Conservation (phyloP, 2,329 filamentous ascomycete genomes). For the Hypoxylon sp. region DNA sequence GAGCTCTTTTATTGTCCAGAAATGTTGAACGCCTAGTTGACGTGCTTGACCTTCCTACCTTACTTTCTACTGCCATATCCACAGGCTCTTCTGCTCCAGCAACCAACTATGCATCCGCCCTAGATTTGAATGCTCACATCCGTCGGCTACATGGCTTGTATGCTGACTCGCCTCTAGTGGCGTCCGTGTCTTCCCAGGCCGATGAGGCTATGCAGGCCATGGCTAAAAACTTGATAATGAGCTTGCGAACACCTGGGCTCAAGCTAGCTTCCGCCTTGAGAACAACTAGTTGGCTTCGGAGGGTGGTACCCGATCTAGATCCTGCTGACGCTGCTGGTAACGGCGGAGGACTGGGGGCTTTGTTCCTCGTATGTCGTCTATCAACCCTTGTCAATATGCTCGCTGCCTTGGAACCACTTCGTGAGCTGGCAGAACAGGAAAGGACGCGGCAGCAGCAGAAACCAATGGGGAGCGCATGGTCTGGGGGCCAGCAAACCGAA, state of each 20-base stretch:
- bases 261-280: conserved; percentile 92
- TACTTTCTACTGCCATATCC: conserved; percentile 85
- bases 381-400: conserved; percentile 84
- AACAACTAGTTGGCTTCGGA: conserved; percentile 90
- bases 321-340: conserved; percentile 52
- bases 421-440: conserved; percentile 92
- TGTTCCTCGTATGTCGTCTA: conserved; percentile 90
- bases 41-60: conserved; percentile 87
- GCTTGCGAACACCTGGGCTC: conserved; percentile 81
- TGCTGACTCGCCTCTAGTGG: conserved; percentile 81
- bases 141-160: conserved; percentile 87
- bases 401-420: conserved; percentile 85
- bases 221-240: conserved; percentile 84
- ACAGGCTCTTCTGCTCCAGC: conserved; percentile 66
- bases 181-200: conserved; percentile 80
- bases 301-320: conserved; percentile 86
- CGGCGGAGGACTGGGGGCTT: conserved; percentile 81
- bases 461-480: conserved; percentile 64
- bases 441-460: conserved; percentile 63
- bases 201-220: conserved; percentile 91
- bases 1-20: conserved; percentile 83
- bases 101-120: conserved; percentile 86
- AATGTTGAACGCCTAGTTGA: conserved; percentile 93
- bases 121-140: conserved; percentile 95
- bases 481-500: conserved; percentile 90